Evolutionary conservation across 495 filamentous ascomycete species (phyloP).

Genomic region (Penicillium malachiteum): DNA sequence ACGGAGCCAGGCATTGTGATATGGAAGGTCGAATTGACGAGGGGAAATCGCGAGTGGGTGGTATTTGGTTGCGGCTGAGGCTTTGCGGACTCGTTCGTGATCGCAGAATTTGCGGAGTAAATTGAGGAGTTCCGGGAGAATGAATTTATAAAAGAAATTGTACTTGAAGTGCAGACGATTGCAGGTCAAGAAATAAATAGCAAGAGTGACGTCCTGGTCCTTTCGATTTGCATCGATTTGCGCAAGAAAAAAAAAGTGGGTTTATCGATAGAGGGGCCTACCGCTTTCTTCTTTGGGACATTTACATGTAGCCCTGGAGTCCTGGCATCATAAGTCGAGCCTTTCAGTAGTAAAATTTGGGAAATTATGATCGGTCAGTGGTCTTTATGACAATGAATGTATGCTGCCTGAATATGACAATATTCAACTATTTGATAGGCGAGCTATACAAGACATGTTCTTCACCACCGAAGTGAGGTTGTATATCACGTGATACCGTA

Average conservation of each 20-base stretch:
- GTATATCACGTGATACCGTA: too few relatives aligned
- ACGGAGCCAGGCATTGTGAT: slow-evolving; percentile 43
- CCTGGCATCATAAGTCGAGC: too few relatives aligned
- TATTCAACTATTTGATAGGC: too few relatives aligned
- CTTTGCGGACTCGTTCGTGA: background rate
- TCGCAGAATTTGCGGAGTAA: background rate
- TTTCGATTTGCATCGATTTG: slow-evolving; percentile 8
- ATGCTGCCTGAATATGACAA: too few relatives aligned
- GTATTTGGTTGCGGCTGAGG: background rate
- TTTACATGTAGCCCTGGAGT: background rate
- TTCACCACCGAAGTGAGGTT: too few relatives aligned
- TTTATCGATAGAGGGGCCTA: slow-evolving; percentile 31
- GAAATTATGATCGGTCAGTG: too few relatives aligned
- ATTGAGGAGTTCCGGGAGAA: too few relatives aligned
- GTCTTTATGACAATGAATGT: too few relatives aligned
- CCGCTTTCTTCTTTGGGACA: slow-evolving; percentile 19
- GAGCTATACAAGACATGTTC: too few relatives aligned
- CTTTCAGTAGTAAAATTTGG: too few relatives aligned
- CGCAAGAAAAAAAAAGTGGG: slow-evolving; percentile 31
- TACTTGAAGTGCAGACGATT: too few relatives aligned
- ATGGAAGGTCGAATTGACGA: background rate
- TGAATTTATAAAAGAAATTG: too few relatives aligned
- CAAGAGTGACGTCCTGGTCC: slow-evolving; percentile 6
- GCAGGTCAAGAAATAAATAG: background rate
- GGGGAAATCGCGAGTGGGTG: background rate